These are phyloP conservation scores for Cladosporium colombiae DNA, from an alignment of 2,329 filamentous ascomycete species.

Conservation along the genomic window DNA sequence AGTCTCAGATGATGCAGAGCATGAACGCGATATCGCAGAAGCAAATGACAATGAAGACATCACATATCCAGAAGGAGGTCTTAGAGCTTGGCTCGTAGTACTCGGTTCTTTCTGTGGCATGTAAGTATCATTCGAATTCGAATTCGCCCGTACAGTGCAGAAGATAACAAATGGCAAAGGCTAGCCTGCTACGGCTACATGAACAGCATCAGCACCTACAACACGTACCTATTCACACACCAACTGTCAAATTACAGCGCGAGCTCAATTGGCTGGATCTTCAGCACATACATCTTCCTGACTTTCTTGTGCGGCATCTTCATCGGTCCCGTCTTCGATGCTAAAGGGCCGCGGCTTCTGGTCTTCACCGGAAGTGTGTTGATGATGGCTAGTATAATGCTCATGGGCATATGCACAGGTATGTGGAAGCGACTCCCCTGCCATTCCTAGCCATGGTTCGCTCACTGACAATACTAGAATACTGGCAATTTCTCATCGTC, in stretches of 20 bases:
- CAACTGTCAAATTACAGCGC: neutral
- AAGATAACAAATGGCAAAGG: conserved; percentile 49
- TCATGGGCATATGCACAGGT: conserved; percentile 64
- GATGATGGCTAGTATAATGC: conserved; percentile 68
- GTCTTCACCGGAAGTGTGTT: conserved; percentile 66
- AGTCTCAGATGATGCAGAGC: neutral
- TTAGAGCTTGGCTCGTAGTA: conserved; percentile 78
- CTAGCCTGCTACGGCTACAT: conserved; percentile 50
- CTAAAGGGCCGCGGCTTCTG: conserved; percentile 48
- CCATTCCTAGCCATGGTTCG: neutral
- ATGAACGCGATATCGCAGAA: neutral
- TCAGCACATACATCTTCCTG: conserved; percentile 32
- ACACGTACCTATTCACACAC: conserved; percentile 47
- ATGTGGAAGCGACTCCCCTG: neutral
- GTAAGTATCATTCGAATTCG: neutral
- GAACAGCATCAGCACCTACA: conserved; percentile 32
- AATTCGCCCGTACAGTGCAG: neutral
- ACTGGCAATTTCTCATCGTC: conserved; percentile 49
- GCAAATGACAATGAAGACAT: neutral
- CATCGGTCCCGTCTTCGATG: conserved; percentile 32
- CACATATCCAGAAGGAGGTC: conserved; percentile 69
- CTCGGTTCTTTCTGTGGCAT: conserved; percentile 74
- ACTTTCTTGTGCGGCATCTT: conserved; percentile 31
- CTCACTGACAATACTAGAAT: conserved; percentile 1
- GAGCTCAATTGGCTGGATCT: conserved; percentile 32